Base-by-base conservation (phyloP, 2,329 filamentous ascomycete genomes). In the Rhinocladiella mackenziei region DNA sequence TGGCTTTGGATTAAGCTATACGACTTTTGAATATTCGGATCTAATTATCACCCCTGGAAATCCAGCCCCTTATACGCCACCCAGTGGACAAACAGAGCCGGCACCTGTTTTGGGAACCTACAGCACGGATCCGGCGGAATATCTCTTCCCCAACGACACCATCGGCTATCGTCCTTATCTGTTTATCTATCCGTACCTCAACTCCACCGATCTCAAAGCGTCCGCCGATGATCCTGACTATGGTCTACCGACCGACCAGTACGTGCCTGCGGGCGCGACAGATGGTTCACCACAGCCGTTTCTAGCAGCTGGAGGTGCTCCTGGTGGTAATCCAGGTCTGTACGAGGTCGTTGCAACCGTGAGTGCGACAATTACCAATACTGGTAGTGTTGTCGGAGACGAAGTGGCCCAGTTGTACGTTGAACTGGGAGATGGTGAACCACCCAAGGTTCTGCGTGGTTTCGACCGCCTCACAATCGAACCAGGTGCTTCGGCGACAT, bases 391-490 rank as follows among this genome's bases (percentile, higher is more conserved):
- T 30, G 55, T 55, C 10, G 75, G 73, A 25, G 68, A 73, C 17
- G 75, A 78, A 51, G 73, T 78, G 33, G 70, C 72, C 4, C 75
- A 78, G 56, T 56, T 78, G 45, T 91, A 97, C 65, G 59, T 97
- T 42, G 81, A 76, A 20, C 84, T 94, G 2, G 91, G 89, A 37
- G 89, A 87, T 0, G 75, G 82, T 26, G 85, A 96, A 59, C 74
- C 80, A 6, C 70, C 70, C 44, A 67, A 76, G 30, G 75, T 77
- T 2, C 80, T 97, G 10, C 82, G 91, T 50, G 83, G 83, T 32
- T 97, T 96, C 59, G 86, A 94, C 46, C 79, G 87, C 34, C 65
- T 95, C 46, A 74, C 72, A 37, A 81, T 96, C 51, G 71, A 76
- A 3, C 76, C 86, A 0, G 87, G 86, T n/a, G 64, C 79, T 64